Percentiles rank a stretch among this genome's conserved stretches.
These are phyloP conservation scores for Apium graveolens DNA, from an alignment of 129 eudicot species.

Conservation along the genomic window DNA sequence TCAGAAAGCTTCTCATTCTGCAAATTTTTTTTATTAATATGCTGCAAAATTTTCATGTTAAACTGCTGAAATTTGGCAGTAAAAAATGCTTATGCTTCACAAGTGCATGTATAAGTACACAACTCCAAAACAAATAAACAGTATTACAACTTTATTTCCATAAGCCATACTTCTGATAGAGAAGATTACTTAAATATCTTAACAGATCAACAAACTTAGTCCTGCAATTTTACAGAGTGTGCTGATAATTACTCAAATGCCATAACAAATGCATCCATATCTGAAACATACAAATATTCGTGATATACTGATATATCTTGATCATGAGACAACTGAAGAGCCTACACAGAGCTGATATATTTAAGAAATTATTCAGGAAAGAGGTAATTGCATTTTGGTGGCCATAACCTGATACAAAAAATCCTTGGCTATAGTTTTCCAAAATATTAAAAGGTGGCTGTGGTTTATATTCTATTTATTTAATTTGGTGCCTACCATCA, in stretches of 20 bases:
- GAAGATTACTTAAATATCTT: neutral
- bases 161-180: neutral
- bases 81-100: neutral
- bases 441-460: too few relatives aligned
- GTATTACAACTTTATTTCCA: neutral
- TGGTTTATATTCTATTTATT: too few relatives aligned
- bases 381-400: too few relatives aligned
- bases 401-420: too few relatives aligned
- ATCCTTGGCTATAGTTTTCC: too few relatives aligned
- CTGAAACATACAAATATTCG: neutral
- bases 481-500: too few relatives aligned
- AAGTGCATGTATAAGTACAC: neutral
- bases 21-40: conserved; percentile 20
- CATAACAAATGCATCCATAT: neutral
- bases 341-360: neutral
- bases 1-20: conserved; percentile 29
- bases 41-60: conserved; percentile 18
- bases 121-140: neutral
- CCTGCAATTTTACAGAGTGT: neutral
- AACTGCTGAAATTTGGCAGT: neutral
- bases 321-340: neutral
- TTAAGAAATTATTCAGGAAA: neutral
- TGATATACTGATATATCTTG: neutral
- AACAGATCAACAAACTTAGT: neutral
- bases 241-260: neutral